A percentile compares a stretch with the other conserved stretches of the same genome.
These are phyloP conservation scores for Moricandia arvensis DNA, from an alignment of 345 rosid genomes.

Conservation along the genomic window DNA sequence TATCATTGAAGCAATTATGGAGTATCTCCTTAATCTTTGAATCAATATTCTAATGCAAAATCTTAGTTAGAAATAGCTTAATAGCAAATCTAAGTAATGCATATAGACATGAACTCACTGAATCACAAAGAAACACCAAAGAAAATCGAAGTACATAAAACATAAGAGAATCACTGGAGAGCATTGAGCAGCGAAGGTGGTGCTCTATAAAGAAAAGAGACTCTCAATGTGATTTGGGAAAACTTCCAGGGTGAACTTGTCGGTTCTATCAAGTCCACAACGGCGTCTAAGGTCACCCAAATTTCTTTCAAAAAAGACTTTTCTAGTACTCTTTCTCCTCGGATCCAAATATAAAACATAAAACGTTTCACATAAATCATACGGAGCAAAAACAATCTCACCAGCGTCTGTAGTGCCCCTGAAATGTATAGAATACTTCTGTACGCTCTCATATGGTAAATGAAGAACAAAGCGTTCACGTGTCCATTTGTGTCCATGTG, in stretches of 20 bases:
- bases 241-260: neutral
- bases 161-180: too few species aligned
- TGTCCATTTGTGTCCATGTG: too few species aligned
- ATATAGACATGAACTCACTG: too few species aligned
- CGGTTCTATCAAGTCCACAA: neutral
- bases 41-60: neutral
- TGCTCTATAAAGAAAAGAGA: neutral
- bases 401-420: neutral
- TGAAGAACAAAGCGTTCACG: neutral
- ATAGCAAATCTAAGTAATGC: neutral
- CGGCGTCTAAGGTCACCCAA: neutral
- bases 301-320: neutral
- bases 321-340: neutral
- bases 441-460: neutral
- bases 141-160: neutral
- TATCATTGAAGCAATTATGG: neutral
- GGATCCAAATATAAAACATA: neutral
- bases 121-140: neutral
- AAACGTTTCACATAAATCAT: neutral
- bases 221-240: conserved; percentile 5
- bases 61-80: too few species aligned
- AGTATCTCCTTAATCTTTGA: neutral
- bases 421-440: neutral
- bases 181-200: too few species aligned
- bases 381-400: neutral